Conservation (phyloP, 345 rosid genomes). For the Angophora floribunda region DNA sequence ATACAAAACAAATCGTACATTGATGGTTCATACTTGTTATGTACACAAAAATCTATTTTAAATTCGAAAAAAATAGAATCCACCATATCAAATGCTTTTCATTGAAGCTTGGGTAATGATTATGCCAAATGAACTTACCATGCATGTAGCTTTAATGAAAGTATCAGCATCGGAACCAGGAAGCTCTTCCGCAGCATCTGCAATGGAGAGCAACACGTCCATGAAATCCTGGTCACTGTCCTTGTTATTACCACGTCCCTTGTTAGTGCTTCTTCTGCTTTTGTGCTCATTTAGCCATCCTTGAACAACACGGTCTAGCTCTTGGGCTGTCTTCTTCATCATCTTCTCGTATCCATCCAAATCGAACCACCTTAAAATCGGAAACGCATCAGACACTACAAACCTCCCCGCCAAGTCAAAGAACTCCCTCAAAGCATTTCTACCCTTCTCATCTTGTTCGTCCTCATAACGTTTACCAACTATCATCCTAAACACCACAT, state of each 20-base stretch:
- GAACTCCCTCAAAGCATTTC: not conserved
- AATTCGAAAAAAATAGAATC: too few species aligned
- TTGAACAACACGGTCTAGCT: slow-evolving; percentile 3
- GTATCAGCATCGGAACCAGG: slow-evolving; percentile 3
- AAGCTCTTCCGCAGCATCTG: not conserved
- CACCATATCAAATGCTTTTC: not conserved
- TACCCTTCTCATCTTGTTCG: not conserved
- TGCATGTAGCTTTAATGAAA: slow-evolving; percentile 12
- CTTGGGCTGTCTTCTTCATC: slow-evolving; percentile 9
- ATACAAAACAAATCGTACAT: not conserved
- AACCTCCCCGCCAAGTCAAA: slow-evolving; percentile 2
- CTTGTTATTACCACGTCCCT: not conserved
- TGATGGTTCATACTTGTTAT: too few species aligned
- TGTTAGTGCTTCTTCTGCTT: not conserved
- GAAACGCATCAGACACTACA: slow-evolving; percentile 10
- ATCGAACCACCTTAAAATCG: slow-evolving; percentile 19
- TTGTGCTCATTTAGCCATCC: slow-evolving; percentile 31
- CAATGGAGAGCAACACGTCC: slow-evolving; percentile 9
- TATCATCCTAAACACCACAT: slow-evolving; percentile 7
- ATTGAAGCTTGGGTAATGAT: not conserved
- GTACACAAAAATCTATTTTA: too few species aligned
- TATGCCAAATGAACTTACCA: not conserved
- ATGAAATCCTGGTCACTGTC: slow-evolving; percentile 15
- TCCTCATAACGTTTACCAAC: slow-evolving; percentile 2
- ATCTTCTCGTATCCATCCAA: slow-evolving; percentile 15